Base-by-base conservation (phyloP, 306 rosid species). In the Vigna unguiculata region DNA sequence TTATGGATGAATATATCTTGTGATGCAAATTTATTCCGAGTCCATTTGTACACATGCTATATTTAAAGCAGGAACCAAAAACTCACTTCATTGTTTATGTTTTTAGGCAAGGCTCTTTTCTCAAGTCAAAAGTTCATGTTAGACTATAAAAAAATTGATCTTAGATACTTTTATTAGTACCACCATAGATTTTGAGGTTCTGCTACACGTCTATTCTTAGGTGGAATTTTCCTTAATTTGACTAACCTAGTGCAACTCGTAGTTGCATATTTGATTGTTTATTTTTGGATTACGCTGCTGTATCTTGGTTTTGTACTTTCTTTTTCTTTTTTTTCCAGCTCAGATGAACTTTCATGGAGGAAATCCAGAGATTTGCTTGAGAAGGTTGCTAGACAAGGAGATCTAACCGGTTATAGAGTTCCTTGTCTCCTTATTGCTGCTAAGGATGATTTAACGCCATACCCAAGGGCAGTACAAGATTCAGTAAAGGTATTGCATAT, bases 341-440 rank as follows among this genome's bases (percentile, higher is more conserved):
- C 97, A 71, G 91, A 90, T 80, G 97, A 89, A 87, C 69, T 74
- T 70, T 95, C 97, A 69, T 95, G 96, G 96, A 91, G 86, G 83
- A 87, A 86, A 81, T 77, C 97, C 66, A 86, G 84, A 83, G 91
- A 92, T 79, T 82, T 95, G 73, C 94, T 95, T 20, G 85, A 86
- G 81, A 88, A 84, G 84, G 92, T 95, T 89, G 96, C 97, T 20
- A 81, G 88, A 81, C 87, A 87, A 76, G 99, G 93, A 69, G 97
- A 95, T 83, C 84, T 86, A 80, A 88, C 87, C 66, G 92, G 97
- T 78, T 84, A 80, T 81, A 88, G 88, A 66, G 92, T 89, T 83
- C 99, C 99, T 62, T 89, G 93, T 79, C 90, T 95, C 65, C 92
- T 95, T 72, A 69, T 92, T 84, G 91, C 97, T 72, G 90, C 97